phyloP scores from a whole-genome alignment of 148 eudicot genomes.

The Arctostaphylos glauca region DNA sequence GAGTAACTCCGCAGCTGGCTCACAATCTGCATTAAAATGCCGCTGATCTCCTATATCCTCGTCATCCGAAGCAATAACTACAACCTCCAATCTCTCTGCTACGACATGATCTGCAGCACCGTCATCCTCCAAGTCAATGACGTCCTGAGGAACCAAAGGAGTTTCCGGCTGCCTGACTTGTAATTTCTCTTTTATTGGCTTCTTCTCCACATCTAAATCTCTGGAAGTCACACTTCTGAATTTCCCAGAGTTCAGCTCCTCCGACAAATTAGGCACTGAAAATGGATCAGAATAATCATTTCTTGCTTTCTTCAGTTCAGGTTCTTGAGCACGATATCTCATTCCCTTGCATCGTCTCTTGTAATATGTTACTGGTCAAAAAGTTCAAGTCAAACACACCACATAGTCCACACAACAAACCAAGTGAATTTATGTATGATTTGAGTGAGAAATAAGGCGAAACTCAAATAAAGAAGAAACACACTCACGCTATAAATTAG shows the following conservation, averaged over 20 bases:
- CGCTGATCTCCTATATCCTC: neutral
- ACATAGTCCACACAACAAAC: neutral
- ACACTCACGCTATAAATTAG: neutral
- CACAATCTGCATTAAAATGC: neutral
- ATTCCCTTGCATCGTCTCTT: neutral
- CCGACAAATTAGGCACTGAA: constrained; percentile 28
- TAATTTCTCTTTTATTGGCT: neutral
- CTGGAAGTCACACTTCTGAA: constrained; percentile 26
- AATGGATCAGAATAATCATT: constrained; percentile 49
- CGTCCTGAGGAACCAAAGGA: neutral
- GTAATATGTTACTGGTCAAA: neutral
- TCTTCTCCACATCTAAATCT: constrained; percentile 11
- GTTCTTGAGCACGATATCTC: neutral
- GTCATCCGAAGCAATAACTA: neutral
- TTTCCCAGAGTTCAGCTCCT: constrained; percentile 19
- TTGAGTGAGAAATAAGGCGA: neutral
- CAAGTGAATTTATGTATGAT: neutral
- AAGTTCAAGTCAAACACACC: neutral
- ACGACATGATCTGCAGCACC: neutral
- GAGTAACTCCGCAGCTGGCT: constrained; percentile 1
- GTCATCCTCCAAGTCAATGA: neutral
- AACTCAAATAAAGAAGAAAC: neutral
- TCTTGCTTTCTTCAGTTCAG: constrained; percentile 11
- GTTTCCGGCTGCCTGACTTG: neutral
- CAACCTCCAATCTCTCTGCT: neutral